These are phyloP conservation scores for Mucor plumbeus DNA, from an alignment of 371 early-diverging fungal genomes.

Conservation along the genomic window DNA sequence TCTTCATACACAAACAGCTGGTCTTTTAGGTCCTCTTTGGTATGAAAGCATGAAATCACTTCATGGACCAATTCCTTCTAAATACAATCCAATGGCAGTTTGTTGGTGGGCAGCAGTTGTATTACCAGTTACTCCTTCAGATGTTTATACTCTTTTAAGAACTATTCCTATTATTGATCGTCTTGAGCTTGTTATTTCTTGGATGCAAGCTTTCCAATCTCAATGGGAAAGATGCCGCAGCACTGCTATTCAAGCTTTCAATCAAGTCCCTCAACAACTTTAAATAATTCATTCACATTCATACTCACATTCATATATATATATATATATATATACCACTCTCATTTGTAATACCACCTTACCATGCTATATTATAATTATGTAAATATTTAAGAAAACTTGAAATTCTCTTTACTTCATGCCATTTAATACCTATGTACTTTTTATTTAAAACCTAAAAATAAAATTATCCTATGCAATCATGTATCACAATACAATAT, in stretches of 20 bases:
- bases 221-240: constrained; percentile 34
- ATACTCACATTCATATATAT: too few relatives aligned
- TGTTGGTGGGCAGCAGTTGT: constrained; percentile 35
- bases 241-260: constrained; percentile 28
- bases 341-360: constrained; percentile 13
- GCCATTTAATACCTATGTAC: background rate
- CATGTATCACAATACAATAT: too few relatives aligned
- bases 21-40: constrained; percentile 36
- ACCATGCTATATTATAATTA: background rate
- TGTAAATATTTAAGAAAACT: background rate
- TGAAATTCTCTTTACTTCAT: background rate
- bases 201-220: constrained; percentile 28
- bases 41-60: constrained; percentile 22
- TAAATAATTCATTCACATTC: background rate
- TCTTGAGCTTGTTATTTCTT: constrained; percentile 26
- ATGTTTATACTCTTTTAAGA: constrained; percentile 23
- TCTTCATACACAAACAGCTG: constrained; percentile 28
- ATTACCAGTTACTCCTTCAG: constrained; percentile 16
- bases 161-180: constrained; percentile 28
- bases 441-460: background rate
- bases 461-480: background rate
- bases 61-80: constrained; percentile 29
- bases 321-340: background rate
- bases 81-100: constrained; percentile 22
- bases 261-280: constrained; percentile 21